Evolutionary conservation across 768 basidiomycete species (phyloP), one percentile per base, ranked within the genome.

Genomic region (Mycena crocata): DNA sequence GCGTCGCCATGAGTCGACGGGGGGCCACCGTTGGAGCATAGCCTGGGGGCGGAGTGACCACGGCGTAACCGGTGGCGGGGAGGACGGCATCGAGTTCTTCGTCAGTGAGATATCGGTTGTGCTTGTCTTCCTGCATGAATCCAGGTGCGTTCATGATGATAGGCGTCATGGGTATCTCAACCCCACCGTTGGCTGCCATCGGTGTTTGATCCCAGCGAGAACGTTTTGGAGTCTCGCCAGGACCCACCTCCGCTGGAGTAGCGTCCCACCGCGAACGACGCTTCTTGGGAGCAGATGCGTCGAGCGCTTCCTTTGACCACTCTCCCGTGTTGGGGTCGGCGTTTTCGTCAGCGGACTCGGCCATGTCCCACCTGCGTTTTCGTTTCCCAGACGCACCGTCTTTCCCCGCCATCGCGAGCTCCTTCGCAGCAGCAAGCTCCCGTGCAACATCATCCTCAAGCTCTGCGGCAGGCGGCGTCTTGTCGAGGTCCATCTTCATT

Each of bases 121-220:
- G 94, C 73, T 96, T 96, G 82, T 99, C 95, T 71, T 95, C 94
- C 67, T 95, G 93, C 87, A 91, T 89, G 82, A 93, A 85, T 69
- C 93, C 86, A 3, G 93, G 93, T 0, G 92, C 90, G 70, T 94
- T 94, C 93, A 94, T 94, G 75, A 94, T 93, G 52, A 94, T 94
- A 44, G 88, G 90, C 1, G 86, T 85, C 86, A 92, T 91, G 3
- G 91, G 91, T 0, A 79, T 84, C 54, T 94, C 92, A 17, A 77
- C 58, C 21, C 79, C 75, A 8, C 72, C 69, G 62, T 63, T 71
- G 30, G 86, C 79, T 5, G 89, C 83, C 55, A 86, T 85, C 8
- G 98, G 96, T 21, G 95, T 93, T 80, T 98, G 95, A 78, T 99
- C 98, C 98, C 97, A 99, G 55, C 96, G 89, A 31, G 96, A 98